Evolutionary conservation across 2,329 filamentous ascomycete genomes (phyloP).

Genomic region (Chaetomiaceae sp.): DNA sequence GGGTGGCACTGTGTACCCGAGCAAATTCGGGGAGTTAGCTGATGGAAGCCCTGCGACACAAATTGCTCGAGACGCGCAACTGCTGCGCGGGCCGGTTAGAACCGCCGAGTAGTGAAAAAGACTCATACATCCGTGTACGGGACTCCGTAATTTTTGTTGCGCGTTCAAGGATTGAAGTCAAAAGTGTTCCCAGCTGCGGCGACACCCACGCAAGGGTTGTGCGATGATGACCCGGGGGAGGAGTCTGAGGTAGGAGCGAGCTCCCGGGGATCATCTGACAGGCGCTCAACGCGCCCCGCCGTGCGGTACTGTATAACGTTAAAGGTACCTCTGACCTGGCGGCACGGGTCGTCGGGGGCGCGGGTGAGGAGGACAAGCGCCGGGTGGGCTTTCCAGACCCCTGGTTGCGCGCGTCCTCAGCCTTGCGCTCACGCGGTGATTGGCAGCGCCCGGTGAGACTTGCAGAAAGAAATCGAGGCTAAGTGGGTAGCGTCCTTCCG

Average conservation of each 20-base stretch:
- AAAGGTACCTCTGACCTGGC: neutral
- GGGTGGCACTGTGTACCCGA: neutral
- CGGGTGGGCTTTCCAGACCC: neutral
- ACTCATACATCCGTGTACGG: too few relatives aligned
- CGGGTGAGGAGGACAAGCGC: slow-evolving; percentile 2
- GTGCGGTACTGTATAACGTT: neutral
- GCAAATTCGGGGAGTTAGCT: neutral
- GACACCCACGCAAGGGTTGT: too few relatives aligned
- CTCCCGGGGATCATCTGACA: slow-evolving; percentile 8
- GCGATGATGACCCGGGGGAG: too few relatives aligned
- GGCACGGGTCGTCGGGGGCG: neutral
- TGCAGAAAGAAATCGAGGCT: slow-evolving; percentile 15
- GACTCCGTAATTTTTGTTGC: too few relatives aligned
- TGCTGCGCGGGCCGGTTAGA: too few relatives aligned
- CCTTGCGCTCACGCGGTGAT: slow-evolving; percentile 2
- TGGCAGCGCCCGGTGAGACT: slow-evolving; percentile 12
- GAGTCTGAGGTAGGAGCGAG: neutral
- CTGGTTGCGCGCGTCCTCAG: neutral
- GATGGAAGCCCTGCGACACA: neutral
- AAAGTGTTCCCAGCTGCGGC: too few relatives aligned
- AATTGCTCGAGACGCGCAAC: neutral
- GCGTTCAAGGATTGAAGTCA: too few relatives aligned
- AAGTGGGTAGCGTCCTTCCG: neutral
- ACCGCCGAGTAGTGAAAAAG: too few relatives aligned
- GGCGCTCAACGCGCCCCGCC: slow-evolving; percentile 7